Evolutionary conservation across 768 basidiomycete genomes (phyloP).

Genomic region (Candolleomyces aberdarensis): DNA sequence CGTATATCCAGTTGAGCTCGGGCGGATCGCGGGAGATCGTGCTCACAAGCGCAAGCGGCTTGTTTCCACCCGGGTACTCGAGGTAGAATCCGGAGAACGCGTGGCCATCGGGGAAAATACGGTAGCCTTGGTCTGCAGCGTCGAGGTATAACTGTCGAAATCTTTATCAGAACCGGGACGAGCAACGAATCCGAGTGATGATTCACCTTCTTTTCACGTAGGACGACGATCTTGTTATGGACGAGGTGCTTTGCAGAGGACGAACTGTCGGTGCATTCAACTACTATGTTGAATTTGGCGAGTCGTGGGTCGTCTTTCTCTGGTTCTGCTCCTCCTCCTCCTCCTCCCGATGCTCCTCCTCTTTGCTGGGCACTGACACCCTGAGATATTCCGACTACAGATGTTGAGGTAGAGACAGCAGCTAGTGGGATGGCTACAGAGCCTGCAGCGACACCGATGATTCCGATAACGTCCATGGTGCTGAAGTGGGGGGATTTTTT

Average conservation of each 20-base stretch:
- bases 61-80: slow-evolving; percentile 24
- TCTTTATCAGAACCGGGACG: too few relatives aligned
- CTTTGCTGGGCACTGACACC: slow-evolving; percentile 20
- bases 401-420: slow-evolving; percentile 23
- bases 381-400: slow-evolving; percentile 25
- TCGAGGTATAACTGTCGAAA: slow-evolving; percentile 25
- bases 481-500: neutral
- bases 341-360: slow-evolving; percentile 3
- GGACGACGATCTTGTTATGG: slow-evolving; percentile 23
- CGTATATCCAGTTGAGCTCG: slow-evolving; percentile 32
- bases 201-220: slow-evolving; percentile 23
- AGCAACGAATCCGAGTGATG: neutral
- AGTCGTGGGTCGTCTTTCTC: slow-evolving; percentile 26
- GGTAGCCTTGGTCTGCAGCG: slow-evolving; percentile 20
- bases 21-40: slow-evolving; percentile 28
- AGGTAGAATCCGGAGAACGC: slow-evolving; percentile 29
- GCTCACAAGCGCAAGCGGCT: slow-evolving; percentile 26
- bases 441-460: slow-evolving; percentile 25
- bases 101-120: slow-evolving; percentile 23
- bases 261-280: slow-evolving; percentile 11
- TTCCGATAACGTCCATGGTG: slow-evolving; percentile 20
- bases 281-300: slow-evolving; percentile 24
- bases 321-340: slow-evolving; percentile 12
- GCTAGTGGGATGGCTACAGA: slow-evolving; percentile 25
- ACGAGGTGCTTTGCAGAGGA: slow-evolving; percentile 12